These are phyloP conservation scores for Theobroma cacao DNA, from an alignment of 345 rosid species.

Conservation along the genomic window DNA sequence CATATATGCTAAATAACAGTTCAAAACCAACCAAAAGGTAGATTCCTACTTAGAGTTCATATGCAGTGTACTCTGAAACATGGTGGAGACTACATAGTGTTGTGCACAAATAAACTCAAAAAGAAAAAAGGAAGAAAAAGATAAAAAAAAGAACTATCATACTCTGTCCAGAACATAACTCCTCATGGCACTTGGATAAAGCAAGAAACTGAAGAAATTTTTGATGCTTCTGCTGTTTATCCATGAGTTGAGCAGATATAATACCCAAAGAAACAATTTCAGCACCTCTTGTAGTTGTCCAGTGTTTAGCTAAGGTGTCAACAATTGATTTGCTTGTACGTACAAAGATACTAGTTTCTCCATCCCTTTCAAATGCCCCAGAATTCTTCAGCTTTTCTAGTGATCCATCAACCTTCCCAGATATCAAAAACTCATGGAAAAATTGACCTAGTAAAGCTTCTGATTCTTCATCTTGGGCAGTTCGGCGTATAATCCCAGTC, in stretches of 20 bases:
- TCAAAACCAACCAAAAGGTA: constrained; percentile 1
- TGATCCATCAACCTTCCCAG: constrained; percentile 63
- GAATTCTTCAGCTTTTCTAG: constrained; percentile 64
- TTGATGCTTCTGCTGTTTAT: constrained; percentile 90
- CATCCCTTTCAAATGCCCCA: constrained; percentile 91
- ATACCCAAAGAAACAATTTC: constrained; percentile 80
- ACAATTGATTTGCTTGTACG: constrained; percentile 81
- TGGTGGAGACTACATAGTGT: not conserved
- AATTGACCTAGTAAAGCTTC: constrained; percentile 83
- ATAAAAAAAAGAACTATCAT: constrained; percentile 24
- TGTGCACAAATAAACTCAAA: not conserved
- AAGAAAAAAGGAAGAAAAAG: not conserved
- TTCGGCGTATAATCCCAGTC: constrained; percentile 54
- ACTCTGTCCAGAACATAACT: constrained; percentile 82
- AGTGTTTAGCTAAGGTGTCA: constrained; percentile 94
- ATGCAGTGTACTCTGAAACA: not conserved
- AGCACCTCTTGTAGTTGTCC: constrained; percentile 97
- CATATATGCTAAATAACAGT: constrained; percentile 3
- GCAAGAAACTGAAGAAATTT: constrained; percentile 93
- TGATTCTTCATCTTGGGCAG: constrained; percentile 85
- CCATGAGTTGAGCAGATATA: constrained; percentile 66
- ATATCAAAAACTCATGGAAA: constrained; percentile 69
- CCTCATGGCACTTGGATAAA: constrained; percentile 95
- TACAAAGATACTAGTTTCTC: constrained; percentile 78
- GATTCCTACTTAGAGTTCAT: not conserved